These are phyloP conservation scores for Helminthosporium solani DNA, from an alignment of 2,329 filamentous ascomycete species.

Conservation along the genomic window DNA sequence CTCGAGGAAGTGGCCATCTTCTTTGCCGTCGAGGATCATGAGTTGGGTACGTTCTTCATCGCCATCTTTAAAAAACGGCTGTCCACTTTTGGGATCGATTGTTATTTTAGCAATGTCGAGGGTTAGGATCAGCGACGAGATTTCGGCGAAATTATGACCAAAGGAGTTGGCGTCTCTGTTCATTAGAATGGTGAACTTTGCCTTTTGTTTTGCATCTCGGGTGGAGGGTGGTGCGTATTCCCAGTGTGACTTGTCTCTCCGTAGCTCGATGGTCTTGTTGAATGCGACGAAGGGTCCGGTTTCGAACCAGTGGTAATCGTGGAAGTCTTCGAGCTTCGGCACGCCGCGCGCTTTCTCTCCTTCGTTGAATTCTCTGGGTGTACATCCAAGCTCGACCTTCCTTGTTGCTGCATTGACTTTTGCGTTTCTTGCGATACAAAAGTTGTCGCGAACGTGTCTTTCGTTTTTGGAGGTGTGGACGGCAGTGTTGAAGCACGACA, in stretches of 20 bases:
- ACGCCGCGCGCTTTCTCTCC: not conserved
- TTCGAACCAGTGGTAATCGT: not conserved
- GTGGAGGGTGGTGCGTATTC: not conserved
- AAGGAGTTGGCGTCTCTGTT: not conserved
- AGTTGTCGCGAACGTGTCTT: not conserved
- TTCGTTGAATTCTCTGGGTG: not conserved
- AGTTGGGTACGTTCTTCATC: not conserved
- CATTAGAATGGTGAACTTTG: not conserved
- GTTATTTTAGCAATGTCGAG: not conserved
- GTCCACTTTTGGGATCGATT: not conserved
- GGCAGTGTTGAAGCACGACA: not conserved
- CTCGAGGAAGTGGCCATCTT: not conserved
- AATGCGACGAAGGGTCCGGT: not conserved
- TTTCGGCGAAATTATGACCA: not conserved
- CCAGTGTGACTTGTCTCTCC: not conserved
- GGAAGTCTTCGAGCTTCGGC: not conserved
- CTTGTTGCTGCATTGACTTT: not conserved
- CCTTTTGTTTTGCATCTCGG: not conserved
- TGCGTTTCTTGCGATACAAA: not conserved
- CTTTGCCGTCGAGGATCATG: not conserved
- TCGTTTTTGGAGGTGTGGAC: too few species aligned
- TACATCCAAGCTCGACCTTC: not conserved
- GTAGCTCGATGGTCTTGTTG: not conserved
- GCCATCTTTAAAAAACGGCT: not conserved
- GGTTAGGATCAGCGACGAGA: not conserved